A percentile compares a stretch with the other conserved stretches of the same genome.
These are phyloP conservation scores for Coemansia aciculifera DNA, from an alignment of 192 early-diverging fungal species.

Conservation along the genomic window DNA sequence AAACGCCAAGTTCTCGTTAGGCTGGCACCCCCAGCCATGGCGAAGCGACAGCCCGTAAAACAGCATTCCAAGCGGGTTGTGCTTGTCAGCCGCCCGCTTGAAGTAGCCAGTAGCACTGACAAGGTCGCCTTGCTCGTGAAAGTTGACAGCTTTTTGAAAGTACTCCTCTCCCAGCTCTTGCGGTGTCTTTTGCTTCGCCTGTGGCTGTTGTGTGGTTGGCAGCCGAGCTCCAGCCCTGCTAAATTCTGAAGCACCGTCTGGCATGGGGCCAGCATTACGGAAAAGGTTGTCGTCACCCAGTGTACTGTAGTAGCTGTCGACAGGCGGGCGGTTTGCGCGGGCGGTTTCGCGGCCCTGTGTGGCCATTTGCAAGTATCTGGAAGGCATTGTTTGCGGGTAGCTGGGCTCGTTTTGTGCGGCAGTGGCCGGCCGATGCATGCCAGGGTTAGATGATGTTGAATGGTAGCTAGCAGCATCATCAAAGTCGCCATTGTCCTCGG, in stretches of 20 bases:
- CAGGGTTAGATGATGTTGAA: constrained; percentile 50
- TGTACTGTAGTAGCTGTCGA: constrained; percentile 45
- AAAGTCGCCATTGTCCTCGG: constrained; percentile 37
- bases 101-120: constrained; percentile 72
- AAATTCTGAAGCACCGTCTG: not conserved
- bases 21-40: constrained; percentile 78
- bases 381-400: constrained; percentile 36
- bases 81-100: constrained; percentile 64
- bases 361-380: constrained; percentile 39
- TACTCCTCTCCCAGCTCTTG: constrained; percentile 60
- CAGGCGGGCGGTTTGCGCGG: constrained; percentile 8
- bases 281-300: constrained; percentile 29
- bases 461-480: constrained; percentile 59
- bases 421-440: constrained; percentile 16
- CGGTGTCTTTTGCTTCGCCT: constrained; percentile 20
- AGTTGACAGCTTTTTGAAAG: constrained; percentile 65
- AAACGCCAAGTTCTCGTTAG: constrained; percentile 66
- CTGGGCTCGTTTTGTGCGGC: constrained; percentile 11
- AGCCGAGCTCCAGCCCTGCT: not conserved
- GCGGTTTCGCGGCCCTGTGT: constrained; percentile 23
- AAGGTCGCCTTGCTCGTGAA: constrained; percentile 68
- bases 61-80: constrained; percentile 67
- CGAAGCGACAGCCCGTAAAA: constrained; percentile 74
- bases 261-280: constrained; percentile 1
- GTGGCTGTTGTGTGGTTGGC: constrained; percentile 13